These are phyloP conservation scores for Paraphaeosphaeria sporulosa DNA, from an alignment of 2,329 filamentous ascomycete genomes.

Conservation along the genomic window DNA sequence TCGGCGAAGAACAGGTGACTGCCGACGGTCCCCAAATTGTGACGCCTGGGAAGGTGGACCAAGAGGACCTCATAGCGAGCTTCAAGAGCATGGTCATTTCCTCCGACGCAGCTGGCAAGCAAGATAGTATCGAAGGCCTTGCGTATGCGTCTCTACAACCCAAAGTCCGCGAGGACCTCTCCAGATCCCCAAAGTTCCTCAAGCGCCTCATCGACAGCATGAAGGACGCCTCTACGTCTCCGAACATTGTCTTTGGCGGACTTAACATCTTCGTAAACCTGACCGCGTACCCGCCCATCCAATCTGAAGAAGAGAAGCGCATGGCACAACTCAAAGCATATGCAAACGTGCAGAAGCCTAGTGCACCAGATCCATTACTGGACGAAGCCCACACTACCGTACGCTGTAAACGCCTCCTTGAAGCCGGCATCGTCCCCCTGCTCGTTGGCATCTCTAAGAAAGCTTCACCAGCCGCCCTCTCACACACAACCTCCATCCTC, in stretches of 20 bases:
- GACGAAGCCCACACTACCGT: conserved; percentile 77
- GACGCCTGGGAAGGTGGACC: conserved; percentile 41
- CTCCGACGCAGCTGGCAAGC: conserved; percentile 64
- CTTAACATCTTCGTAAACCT: conserved; percentile 87
- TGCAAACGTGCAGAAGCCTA: conserved; percentile 78
- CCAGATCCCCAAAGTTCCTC: conserved; percentile 72
- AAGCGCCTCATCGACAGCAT: conserved; percentile 72
- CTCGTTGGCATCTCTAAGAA: conserved; percentile 79
- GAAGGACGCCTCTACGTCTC: conserved; percentile 44
- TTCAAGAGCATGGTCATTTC: conserved; percentile 71
- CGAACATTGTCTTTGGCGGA: conserved; percentile 79
- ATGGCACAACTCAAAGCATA: conserved; percentile 94
- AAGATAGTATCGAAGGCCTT: conserved; percentile 85
- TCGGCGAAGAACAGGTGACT: conserved; percentile 51
- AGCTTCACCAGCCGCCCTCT: conserved; percentile 73
- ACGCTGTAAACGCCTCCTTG: conserved; percentile 80
- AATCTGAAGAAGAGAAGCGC: conserved; percentile 90
- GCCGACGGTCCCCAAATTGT: conserved; percentile 41
- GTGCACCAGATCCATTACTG: conserved; percentile 71
- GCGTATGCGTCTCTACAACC: conserved; percentile 90
- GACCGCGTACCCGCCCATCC: conserved; percentile 77
- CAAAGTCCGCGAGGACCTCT: conserved; percentile 82
- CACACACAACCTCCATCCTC: conserved; percentile 78
- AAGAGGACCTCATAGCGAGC: conserved; percentile 61
- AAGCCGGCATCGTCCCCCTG: conserved; percentile 78